Conservation (phyloP, 371 early-diverging fungal species). For the Mortierella sp. region DNA sequence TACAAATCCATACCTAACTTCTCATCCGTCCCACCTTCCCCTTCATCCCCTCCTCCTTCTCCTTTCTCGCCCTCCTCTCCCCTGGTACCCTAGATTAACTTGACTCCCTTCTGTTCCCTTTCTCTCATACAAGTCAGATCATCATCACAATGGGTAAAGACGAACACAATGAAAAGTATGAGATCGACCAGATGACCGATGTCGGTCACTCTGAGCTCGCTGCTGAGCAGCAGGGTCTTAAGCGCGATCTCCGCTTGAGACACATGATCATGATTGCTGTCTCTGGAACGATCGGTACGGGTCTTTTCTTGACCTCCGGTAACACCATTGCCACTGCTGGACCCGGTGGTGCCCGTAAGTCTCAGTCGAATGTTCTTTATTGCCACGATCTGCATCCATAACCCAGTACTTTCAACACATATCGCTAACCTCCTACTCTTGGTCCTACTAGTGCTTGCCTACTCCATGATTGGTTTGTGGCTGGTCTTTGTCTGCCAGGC, state of each 20-base stretch:
- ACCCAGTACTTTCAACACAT: not conserved
- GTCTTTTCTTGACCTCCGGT: conserved; percentile 88
- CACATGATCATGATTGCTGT: conserved; percentile 87
- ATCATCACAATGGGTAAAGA: conserved; percentile 15
- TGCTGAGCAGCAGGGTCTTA: conserved; percentile 52
- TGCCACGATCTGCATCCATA: no score
- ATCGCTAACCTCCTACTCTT: not conserved
- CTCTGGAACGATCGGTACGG: conserved; percentile 87
- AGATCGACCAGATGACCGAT: conserved; percentile 32
- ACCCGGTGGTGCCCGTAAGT: conserved; percentile 75
- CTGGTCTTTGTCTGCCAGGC: conserved; percentile 87
- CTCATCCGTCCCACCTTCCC: not conserved
- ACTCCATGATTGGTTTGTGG: conserved; percentile 74
- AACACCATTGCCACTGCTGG: conserved; percentile 78
- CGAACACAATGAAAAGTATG: conserved; percentile 19
- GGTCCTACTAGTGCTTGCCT: conserved; percentile 69
- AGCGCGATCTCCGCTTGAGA: conserved; percentile 70
- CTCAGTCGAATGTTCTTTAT: not conserved
- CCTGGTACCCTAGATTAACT: not conserved
- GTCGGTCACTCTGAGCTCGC: conserved; percentile 15
- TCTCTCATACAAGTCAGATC: not conserved
- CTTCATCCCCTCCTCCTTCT: not conserved
- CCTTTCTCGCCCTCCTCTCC: not conserved
- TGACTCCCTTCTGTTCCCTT: not conserved
- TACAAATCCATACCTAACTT: conserved; percentile 24